Evolutionary conservation across 208 protist species (phyloP).

Genomic region (Sergeia podlipaevii): DNA sequence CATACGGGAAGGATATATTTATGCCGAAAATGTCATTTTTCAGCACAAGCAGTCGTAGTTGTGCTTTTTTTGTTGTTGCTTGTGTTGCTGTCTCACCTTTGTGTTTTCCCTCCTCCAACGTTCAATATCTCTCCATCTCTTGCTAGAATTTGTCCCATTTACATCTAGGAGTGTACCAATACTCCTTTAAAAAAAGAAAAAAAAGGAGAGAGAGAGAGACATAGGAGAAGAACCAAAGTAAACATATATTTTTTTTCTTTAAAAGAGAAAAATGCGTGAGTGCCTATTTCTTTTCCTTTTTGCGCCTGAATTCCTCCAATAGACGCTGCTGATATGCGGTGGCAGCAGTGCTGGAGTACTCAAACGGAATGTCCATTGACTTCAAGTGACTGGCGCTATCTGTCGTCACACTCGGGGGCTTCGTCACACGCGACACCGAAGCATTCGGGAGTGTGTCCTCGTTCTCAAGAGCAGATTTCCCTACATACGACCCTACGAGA

Average conservation of each 20-base stretch:
- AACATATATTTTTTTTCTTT: constrained; percentile 6
- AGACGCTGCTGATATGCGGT: constrained; percentile 80
- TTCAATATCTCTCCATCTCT: not conserved
- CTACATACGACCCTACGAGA: too few species aligned
- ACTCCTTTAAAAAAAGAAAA: constrained; percentile 6
- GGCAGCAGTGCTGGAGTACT: constrained; percentile 75
- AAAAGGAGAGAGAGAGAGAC: constrained; percentile 4
- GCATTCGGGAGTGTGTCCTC: too few species aligned
- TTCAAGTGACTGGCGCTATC: constrained; percentile 13
- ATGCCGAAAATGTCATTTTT: too few species aligned
- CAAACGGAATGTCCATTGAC: constrained; percentile 37
- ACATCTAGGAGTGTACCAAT: not conserved
- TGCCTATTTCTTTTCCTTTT: constrained; percentile 14
- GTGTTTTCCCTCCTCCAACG: too few species aligned
- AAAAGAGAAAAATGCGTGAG: constrained; percentile 6
- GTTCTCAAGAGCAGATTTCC: too few species aligned
- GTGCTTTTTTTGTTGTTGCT: too few species aligned
- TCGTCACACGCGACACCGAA: constrained; percentile 5
- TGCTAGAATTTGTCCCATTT: not conserved
- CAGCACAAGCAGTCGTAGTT: too few species aligned
- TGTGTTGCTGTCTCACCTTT: too few species aligned
- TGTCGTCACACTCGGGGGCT: constrained; percentile 7
- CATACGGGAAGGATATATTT: too few species aligned
- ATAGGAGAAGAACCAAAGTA: not conserved
- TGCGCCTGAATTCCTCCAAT: constrained; percentile 64